Evolutionary conservation across 352 stramenopile genomes (phyloP), one percentile per base, ranked within the genome.

Genomic region (Phytopythium litorale): DNA sequence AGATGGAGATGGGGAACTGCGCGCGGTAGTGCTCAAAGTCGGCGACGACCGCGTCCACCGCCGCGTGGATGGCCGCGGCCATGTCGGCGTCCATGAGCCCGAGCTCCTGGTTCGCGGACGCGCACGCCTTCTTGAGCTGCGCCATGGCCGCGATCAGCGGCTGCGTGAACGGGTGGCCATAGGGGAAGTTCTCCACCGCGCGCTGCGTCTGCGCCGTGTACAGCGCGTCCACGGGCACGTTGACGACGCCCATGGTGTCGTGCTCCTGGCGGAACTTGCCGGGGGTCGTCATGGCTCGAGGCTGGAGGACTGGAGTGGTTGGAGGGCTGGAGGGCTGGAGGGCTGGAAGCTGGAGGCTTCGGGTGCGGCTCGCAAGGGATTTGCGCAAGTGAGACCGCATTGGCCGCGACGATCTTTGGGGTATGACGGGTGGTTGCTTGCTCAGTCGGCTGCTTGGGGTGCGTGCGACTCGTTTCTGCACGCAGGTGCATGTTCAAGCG

Each of bases 1-100:
- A 87, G 56, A 83, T 76, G 45, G 72, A 79, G 66, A 84, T 73
- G 12, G 76, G 76, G 73, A 84, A 84, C 54, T 84, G 76, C 49
- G 72, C 64, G 16, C 63, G 62, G 63, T 74, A 76, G 16, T 15
- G 45, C 19, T 60, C 56, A 53, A 76, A 84, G 53, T 78, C 66
- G 32, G 9, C 15, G 11, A 76, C 67, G 46, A 84, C 63, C 25
- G 49, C 53, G 52, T 84, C 71, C 21, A 70, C 76, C 0, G 68
- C 71, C 5, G 33, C 32, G 50, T 73, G 62, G 62, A 84, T 84
- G 55, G 72, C 70, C 19, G 61, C 45, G 35, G 51, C 60, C 66
- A 76, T 84, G 56, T 64, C 54, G 19, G 58, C 48, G 30, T 76
- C 71, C 55, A 84, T 59, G 33, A 81, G 65, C 1, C 73, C 73